Conservation (phyloP, 179 eudicot genomes). For the Carnegiea gigantea region DNA sequence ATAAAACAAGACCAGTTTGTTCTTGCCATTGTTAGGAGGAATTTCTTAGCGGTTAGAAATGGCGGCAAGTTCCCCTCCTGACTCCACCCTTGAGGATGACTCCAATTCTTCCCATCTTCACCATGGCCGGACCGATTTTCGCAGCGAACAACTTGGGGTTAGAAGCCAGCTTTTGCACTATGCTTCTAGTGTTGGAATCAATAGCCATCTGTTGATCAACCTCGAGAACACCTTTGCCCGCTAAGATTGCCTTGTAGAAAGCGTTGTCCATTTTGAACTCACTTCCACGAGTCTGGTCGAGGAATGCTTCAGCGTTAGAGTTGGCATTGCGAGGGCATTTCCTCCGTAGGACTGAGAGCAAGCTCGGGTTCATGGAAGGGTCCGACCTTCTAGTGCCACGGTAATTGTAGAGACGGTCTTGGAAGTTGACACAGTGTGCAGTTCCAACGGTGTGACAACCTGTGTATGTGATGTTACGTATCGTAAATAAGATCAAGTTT, state of each 20-base stretch:
- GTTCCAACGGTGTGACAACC: slow-evolving; percentile 30
- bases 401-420: slow-evolving; percentile 18
- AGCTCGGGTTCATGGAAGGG: slow-evolving; percentile 16
- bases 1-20: too few species aligned
- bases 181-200: slow-evolving; percentile 13
- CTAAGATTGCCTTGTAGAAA: slow-evolving; percentile 21
- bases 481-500: not conserved
- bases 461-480: not conserved
- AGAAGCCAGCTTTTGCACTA: slow-evolving; percentile 20
- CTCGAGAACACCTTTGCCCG: slow-evolving; percentile 20
- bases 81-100: slow-evolving; percentile 25
- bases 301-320: not conserved
- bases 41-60: too few species aligned
- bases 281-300: slow-evolving; percentile 16
- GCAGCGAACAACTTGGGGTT: not conserved
- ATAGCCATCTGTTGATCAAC: slow-evolving; percentile 19
- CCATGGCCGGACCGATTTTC: slow-evolving; percentile 19
- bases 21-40: too few species aligned
- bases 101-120: slow-evolving; percentile 16
- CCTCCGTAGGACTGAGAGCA: not conserved
- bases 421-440: slow-evolving; percentile 28
- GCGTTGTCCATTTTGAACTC: slow-evolving; percentile 21
- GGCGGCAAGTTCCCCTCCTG: slow-evolving; percentile 21
- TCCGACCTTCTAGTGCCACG: not conserved
- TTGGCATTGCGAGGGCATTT: slow-evolving; percentile 16